Evolutionary conservation across 441 rosid species (phyloP).

Genomic region (California macrophylla): DNA sequence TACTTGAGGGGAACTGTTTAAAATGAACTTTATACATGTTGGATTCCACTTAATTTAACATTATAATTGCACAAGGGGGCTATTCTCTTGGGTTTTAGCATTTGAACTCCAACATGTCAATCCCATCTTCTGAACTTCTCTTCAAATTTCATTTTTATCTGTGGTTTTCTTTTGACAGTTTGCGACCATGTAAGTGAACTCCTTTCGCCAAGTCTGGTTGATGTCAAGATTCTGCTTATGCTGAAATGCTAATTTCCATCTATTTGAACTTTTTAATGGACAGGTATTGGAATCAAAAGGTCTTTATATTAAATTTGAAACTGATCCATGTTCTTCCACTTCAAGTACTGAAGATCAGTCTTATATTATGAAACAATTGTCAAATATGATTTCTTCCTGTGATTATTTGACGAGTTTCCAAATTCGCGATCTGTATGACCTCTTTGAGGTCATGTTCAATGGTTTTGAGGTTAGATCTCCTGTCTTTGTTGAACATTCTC

Average conservation of each 20-base stretch:
- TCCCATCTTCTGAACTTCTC: background rate
- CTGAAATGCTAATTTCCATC: conserved; percentile 6
- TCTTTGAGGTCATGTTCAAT: conserved; percentile 43
- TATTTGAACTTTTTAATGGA: conserved; percentile 19
- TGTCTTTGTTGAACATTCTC: conserved; percentile 15
- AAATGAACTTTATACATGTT: background rate
- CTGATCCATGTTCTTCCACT: conserved; percentile 27
- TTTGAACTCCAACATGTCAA: background rate
- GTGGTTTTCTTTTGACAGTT: background rate
- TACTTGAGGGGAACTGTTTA: background rate
- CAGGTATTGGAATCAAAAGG: conserved; percentile 55
- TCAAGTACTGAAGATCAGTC: conserved; percentile 32
- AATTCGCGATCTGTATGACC: conserved; percentile 48
- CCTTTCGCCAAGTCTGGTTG: background rate
- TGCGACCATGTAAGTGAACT: background rate
- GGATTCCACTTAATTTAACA: background rate
- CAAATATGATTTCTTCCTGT: conserved; percentile 25
- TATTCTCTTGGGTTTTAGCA: background rate
- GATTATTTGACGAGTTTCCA: conserved; percentile 28
- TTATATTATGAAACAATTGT: conserved; percentile 24
- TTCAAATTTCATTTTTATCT: background rate
- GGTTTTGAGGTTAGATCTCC: conserved; percentile 49
- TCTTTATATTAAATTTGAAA: conserved; percentile 36
- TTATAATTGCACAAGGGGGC: background rate
- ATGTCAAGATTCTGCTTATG: conserved; percentile 2